Base-by-base conservation (phyloP, 495 filamentous ascomycete species). In the Penicillium lividum region DNA sequence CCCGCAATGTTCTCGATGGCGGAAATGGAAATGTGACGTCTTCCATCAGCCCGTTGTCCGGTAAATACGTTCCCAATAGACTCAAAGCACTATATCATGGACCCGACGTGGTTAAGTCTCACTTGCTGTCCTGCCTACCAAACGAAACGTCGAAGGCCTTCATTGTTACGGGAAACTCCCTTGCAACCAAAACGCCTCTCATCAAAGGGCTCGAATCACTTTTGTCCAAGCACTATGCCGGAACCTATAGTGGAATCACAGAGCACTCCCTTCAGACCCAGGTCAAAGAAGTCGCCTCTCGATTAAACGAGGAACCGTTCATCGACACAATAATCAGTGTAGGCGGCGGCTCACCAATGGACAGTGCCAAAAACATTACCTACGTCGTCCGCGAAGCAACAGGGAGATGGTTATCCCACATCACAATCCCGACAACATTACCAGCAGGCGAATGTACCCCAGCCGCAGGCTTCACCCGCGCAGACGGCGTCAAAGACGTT, bases 311-410 rank as follows among this genome's bases (percentile, higher is more conserved):
- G 10, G 45, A 48, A 5, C 4, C n/a, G 7, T 48, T 1, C 10
- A 48, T 48, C 22, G 45, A 48, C 28, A 48, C 45, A 25, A 48
- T 48, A 4, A 48, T 48, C 45, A 48, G 45, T 27, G 45, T 48
- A 13, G 45, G 45, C 45, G 45, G 45, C 5, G 45, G 45, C 22
- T 48, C 45, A 27, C 45, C 45, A 5, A 48, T 48, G 45, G 45
- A 48, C 11, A 48, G 45, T 48, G 45, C 45, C 45, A 48, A 48
- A 18, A 48, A 48, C 28, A 48, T 48, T 8, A 27, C 28, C 9
- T 45, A 48, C 18, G 18, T 25, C 10, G 45, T 48, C 4, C 45
- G 10, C 22, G 45, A 48, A 48, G 15, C 45, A 5, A 48, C 45
- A 18, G 45, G 45, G 11, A 18, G 45, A 27, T 27, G n/a, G 45